Conservation (phyloP, 2,329 filamentous ascomycete species). For the Stemphylium beticola region DNA sequence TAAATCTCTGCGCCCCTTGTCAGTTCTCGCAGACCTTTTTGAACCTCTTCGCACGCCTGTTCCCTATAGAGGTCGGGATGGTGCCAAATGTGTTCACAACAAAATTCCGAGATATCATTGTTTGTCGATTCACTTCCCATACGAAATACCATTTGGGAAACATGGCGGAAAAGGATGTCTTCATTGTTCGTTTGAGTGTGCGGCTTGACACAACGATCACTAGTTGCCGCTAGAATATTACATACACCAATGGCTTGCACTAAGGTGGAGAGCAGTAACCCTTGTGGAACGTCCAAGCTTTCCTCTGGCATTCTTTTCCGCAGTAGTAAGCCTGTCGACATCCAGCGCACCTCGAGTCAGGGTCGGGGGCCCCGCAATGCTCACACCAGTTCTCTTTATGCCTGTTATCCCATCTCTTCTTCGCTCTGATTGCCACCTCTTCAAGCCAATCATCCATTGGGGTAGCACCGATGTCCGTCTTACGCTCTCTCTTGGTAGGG, state of each 20-base stretch:
- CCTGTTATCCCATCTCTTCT: not conserved
- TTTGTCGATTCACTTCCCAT: too few species aligned
- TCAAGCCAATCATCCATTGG: constrained; percentile 1
- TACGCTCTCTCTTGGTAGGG: not conserved
- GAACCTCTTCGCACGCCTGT: not conserved
- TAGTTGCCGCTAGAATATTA: not conserved
- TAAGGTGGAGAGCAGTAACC: constrained; percentile 1
- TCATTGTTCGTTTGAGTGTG: not conserved
- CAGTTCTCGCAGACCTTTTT: not conserved
- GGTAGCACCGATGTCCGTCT: not conserved
- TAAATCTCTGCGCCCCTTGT: not conserved
- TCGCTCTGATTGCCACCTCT: not conserved
- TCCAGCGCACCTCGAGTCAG: constrained; percentile 1
- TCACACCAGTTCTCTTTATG: constrained; percentile 3
- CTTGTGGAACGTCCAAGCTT: constrained; percentile 1
- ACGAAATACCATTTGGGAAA: too few species aligned
- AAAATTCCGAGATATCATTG: too few species aligned
- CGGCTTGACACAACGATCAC: too few species aligned
- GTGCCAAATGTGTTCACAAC: too few species aligned
- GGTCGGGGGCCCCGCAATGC: constrained; percentile 1
- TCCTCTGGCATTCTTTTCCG: not conserved
- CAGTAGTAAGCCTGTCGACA: constrained; percentile 4
- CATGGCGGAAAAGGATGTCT: too few species aligned
- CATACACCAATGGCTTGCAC: not conserved
- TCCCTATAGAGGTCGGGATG: not conserved